phyloP scores from a whole-genome alignment of 2,329 filamentous ascomycete species.

The Penicillium hordei region DNA sequence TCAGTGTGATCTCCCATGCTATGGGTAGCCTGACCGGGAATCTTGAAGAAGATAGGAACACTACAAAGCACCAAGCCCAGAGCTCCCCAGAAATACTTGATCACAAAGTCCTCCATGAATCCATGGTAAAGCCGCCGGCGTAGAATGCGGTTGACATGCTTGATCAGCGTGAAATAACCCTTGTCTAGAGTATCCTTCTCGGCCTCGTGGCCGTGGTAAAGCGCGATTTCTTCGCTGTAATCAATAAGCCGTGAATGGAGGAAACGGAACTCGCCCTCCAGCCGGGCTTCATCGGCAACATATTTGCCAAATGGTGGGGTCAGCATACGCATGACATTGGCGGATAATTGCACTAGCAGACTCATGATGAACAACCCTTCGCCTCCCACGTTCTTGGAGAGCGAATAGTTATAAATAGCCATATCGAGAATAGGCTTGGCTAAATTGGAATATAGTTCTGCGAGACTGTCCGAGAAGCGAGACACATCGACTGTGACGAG shows the following conservation, averaged over 20 bases:
- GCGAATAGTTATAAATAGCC: slow-evolving; percentile 91
- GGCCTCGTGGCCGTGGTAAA: slow-evolving; percentile 87
- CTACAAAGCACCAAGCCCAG: slow-evolving; percentile 88
- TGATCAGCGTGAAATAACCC: slow-evolving; percentile 98
- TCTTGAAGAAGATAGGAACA: slow-evolving; percentile 91
- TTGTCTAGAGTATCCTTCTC: slow-evolving; percentile 97
- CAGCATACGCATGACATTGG: slow-evolving; percentile 86
- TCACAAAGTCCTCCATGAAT: slow-evolving; percentile 99
- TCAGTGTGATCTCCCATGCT: slow-evolving; percentile 57
- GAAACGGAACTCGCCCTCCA: slow-evolving; percentile 96
- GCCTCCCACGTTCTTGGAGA: slow-evolving; percentile 92
- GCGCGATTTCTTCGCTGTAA: slow-evolving; percentile 89
- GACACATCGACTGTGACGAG: slow-evolving; percentile 95
- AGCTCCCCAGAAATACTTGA: slow-evolving; percentile 99
- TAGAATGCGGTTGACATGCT: slow-evolving; percentile 96
- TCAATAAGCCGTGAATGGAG: slow-evolving; percentile 94
- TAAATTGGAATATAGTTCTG: slow-evolving; percentile 92
- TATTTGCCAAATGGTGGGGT: slow-evolving; percentile 97
- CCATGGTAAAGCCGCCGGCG: slow-evolving; percentile 90
- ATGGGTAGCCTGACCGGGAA: slow-evolving; percentile 65
- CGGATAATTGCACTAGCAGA: slow-evolving; percentile 86
- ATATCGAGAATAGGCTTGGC: slow-evolving; percentile 95
- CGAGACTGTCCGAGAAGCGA: slow-evolving; percentile 91
- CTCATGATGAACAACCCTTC: slow-evolving; percentile 96
- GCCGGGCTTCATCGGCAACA: slow-evolving; percentile 88